Percentiles rank a stretch among this genome's conserved stretches.
phyloP scores from a whole-genome alignment of 306 rosid genomes.

The Nissolia schottii region DNA sequence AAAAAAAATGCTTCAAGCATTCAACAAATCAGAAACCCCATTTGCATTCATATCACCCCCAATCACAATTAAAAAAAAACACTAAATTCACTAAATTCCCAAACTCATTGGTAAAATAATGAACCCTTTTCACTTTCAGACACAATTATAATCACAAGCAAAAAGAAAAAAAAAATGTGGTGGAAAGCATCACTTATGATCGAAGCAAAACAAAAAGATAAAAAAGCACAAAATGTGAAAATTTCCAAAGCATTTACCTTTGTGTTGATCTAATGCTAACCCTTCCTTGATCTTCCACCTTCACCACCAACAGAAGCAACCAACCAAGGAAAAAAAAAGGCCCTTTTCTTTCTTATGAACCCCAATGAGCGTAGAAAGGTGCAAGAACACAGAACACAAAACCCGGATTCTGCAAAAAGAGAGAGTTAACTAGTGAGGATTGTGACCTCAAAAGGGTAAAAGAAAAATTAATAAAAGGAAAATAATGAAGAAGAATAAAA shows the following conservation, averaged over 20 bases:
- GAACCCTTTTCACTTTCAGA: slow-evolving; percentile 15
- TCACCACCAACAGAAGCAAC: slow-evolving; percentile 48
- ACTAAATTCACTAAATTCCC: slow-evolving; percentile 34
- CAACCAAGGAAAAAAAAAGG: neutral
- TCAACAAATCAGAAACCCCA: slow-evolving; percentile 24
- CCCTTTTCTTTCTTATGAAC: slow-evolving; percentile 38
- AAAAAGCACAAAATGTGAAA: slow-evolving; percentile 38
- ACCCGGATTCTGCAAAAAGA: slow-evolving; percentile 44
- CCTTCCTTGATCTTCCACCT: slow-evolving; percentile 61
- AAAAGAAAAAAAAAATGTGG: slow-evolving; percentile 22
- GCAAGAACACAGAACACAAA: slow-evolving; percentile 36
- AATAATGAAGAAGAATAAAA: slow-evolving; percentile 10
- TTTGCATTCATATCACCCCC: neutral
- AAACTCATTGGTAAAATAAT: slow-evolving; percentile 26
- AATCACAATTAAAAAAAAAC: slow-evolving; percentile 31
- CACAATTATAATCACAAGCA: slow-evolving; percentile 26
- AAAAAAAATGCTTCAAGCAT: neutral
- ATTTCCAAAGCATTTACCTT: slow-evolving; percentile 76
- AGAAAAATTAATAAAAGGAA: slow-evolving; percentile 28
- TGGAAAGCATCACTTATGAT: slow-evolving; percentile 65
- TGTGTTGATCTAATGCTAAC: slow-evolving; percentile 50
- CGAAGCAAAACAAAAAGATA: slow-evolving; percentile 62
- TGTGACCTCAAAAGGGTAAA: slow-evolving; percentile 25
- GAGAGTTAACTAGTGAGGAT: slow-evolving; percentile 35
- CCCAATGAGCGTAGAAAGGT: slow-evolving; percentile 47